Conservation (phyloP, 23 red algal genomes). For the Porphyridium purpureum region DNA sequence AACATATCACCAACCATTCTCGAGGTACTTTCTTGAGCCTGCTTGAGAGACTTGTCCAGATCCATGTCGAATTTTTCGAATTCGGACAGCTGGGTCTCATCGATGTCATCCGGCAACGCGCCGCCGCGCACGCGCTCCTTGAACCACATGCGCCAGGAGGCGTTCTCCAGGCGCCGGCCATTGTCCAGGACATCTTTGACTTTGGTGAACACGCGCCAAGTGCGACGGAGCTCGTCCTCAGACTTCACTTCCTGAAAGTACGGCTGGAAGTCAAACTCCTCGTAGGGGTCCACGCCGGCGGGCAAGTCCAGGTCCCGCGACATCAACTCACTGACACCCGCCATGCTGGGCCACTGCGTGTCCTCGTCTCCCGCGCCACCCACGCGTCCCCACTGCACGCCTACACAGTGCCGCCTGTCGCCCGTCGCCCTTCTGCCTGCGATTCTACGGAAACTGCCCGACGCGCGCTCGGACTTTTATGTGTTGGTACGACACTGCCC, state of each 20-base stretch:
- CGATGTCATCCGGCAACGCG: too few relatives aligned
- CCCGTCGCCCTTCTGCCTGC: too few relatives aligned
- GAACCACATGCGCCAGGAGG: conserved; percentile 68
- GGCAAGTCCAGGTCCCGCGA: conserved; percentile 67
- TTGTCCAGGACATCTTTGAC: conserved; percentile 95
- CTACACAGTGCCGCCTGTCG: too few relatives aligned
- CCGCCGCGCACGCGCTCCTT: conserved; percentile 38
- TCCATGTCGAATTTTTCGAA: conserved; percentile 52
- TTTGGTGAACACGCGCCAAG: conserved; percentile 95
- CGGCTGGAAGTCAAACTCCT: conserved; percentile 92
- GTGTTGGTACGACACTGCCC: too few relatives aligned
- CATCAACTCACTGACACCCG: too few relatives aligned
- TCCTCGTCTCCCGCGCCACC: too few relatives aligned
- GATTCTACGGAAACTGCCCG: too few relatives aligned
- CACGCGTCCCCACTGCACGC: too few relatives aligned
- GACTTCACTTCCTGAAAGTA: conserved; percentile 77
- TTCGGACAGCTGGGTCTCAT: conserved; percentile 24
- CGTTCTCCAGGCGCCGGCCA: conserved; percentile 84
- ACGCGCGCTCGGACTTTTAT: too few relatives aligned
- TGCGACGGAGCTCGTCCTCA: conserved; percentile 95
- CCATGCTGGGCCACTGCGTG: too few relatives aligned
- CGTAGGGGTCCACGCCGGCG: conserved; percentile 85
- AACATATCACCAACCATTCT: conserved; percentile 84
- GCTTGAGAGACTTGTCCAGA: conserved; percentile 36
- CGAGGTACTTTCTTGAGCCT: conserved; percentile 47